Conservation (phyloP, 169 alveolate species). For the Plasmodium berghei region DNA sequence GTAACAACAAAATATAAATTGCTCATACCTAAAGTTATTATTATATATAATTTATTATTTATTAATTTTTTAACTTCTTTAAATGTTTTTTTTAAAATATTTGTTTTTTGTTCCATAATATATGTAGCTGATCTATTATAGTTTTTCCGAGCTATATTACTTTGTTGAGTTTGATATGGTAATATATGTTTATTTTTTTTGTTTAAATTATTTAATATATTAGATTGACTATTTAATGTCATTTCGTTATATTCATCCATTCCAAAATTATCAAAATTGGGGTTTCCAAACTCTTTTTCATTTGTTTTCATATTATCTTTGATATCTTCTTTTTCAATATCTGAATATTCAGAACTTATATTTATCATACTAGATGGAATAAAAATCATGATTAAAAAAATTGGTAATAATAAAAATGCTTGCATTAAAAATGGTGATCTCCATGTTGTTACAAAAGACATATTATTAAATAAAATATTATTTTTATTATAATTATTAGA, state of each 20-base stretch:
- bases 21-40: slow-evolving; percentile 86
- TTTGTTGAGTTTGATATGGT: slow-evolving; percentile 10
- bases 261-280: not conserved
- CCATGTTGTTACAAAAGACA: slow-evolving; percentile 47
- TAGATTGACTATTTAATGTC: not conserved
- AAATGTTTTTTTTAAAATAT: slow-evolving; percentile 49
- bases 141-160: slow-evolving; percentile 1
- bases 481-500: slow-evolving; percentile 28
- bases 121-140: slow-evolving; percentile 56
- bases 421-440: slow-evolving; percentile 75
- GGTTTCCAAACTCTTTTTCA: not conserved
- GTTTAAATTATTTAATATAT: not conserved
- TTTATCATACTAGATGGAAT: slow-evolving; percentile 62
- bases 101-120: slow-evolving; percentile 71
- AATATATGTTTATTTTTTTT: not conserved
- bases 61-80: slow-evolving; percentile 80
- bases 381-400: slow-evolving; percentile 53
- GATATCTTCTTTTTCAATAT: not conserved
- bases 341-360: slow-evolving; percentile 13
- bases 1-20: slow-evolving; percentile 89
- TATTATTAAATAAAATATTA: slow-evolving; percentile 10
- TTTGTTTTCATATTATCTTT: not conserved
- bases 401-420: slow-evolving; percentile 39
- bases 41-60: slow-evolving; percentile 77
- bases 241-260: not conserved